Percentiles rank a stretch among this genome's conserved stretches.
Evolutionary conservation across 129 eudicot genomes (phyloP).

Genomic region (Flaveria robusta): DNA sequence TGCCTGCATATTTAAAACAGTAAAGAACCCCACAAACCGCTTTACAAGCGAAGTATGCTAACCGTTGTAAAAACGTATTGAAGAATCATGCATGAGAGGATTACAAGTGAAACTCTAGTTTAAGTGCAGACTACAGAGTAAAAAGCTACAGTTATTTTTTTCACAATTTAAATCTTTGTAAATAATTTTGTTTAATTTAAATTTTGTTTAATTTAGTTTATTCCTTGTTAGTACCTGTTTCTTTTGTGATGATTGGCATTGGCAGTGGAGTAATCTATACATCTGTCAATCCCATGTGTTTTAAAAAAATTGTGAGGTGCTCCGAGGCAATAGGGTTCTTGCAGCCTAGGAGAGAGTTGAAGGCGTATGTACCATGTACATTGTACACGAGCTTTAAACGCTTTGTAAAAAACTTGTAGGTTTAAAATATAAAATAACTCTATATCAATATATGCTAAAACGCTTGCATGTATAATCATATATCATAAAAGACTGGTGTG

Average conservation of each 20-base stretch:
- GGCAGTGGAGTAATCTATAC: no score
- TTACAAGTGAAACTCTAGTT: slow-evolving; percentile 6
- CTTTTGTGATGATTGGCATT: no score
- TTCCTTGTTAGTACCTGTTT: not conserved
- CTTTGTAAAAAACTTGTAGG: no score
- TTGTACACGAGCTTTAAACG: no score
- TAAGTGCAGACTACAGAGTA: slow-evolving; percentile 20
- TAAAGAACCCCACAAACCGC: slow-evolving; percentile 15
- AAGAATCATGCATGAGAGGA: slow-evolving; percentile 16
- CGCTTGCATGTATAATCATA: no score
- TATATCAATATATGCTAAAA: not conserved
- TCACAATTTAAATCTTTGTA: slow-evolving; percentile 29
- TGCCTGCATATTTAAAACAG: slow-evolving; percentile 6
- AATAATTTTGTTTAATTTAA: not conserved
- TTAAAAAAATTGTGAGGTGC: no score
- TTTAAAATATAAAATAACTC: no score
- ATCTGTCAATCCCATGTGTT: no score
- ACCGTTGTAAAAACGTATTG: slow-evolving; percentile 27
- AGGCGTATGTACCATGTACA: no score
- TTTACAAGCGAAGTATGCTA: slow-evolving; percentile 25
- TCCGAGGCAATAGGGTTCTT: no score
- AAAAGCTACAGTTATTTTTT: slow-evolving; percentile 13
- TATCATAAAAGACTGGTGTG: no score
- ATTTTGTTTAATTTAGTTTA: not conserved
- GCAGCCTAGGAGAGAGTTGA: no score